Conservation (phyloP, 371 early-diverging fungal genomes). For the Lichtheimia ramosa region DNA sequence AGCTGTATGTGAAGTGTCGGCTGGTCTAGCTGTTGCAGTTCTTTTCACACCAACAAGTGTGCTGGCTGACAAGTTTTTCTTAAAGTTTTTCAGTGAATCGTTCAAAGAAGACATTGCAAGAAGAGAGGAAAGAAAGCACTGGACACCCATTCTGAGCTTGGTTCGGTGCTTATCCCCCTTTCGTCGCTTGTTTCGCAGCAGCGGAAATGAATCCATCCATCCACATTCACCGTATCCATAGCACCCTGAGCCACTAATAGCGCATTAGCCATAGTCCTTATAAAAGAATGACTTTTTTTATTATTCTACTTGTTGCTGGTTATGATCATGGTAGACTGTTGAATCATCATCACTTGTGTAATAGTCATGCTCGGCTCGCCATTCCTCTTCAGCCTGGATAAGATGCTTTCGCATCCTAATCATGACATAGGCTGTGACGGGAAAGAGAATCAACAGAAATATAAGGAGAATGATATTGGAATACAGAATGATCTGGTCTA, state of each 20-base stretch:
- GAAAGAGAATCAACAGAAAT: background rate
- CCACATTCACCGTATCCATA: no score
- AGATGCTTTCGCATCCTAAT: background rate
- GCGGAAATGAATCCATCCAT: no score
- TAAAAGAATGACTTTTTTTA: no score
- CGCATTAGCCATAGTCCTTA: no score
- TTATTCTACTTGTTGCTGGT: no score
- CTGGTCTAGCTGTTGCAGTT: conserved; percentile 21
- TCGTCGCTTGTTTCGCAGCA: no score
- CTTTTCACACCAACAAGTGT: conserved; percentile 40
- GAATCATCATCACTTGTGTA: no score
- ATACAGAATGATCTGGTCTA: conserved; percentile 21
- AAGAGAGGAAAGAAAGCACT: background rate
- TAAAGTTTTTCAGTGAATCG: conserved; percentile 41
- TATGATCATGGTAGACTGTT: no score
- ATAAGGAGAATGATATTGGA: conserved; percentile 23
- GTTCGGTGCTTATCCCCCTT: background rate
- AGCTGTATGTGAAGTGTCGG: conserved; percentile 2
- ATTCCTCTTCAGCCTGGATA: background rate
- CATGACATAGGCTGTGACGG: background rate
- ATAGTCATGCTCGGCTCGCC: conserved; percentile 1
- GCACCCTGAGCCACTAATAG: no score
- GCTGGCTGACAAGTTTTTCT: conserved; percentile 40
- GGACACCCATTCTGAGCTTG: background rate
- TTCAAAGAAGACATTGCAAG: conserved; percentile 21